Percentiles rank a stretch among this genome's conserved stretches.
Conservation (phyloP, 192 early-diverging fungal species). For the Jimgerdemannia lactiflua region DNA sequence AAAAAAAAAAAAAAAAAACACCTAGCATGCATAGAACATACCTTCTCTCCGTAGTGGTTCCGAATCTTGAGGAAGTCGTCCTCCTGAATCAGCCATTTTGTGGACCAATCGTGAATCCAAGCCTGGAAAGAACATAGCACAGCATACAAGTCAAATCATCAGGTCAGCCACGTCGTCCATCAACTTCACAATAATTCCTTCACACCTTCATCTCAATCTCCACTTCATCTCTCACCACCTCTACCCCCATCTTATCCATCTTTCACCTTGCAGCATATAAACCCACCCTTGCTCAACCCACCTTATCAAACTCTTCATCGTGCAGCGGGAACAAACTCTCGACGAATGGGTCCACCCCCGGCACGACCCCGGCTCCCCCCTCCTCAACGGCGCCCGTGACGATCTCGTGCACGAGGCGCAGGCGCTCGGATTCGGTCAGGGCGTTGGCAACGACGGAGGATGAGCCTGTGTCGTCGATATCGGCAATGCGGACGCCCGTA, state of each 20-base stretch:
- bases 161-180: no score
- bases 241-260: no score
- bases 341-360: slow-evolving; percentile 46
- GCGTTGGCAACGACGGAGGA: slow-evolving; percentile 19
- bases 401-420: slow-evolving; percentile 60
- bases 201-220: no score
- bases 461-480: slow-evolving; percentile 19
- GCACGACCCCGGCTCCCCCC: slow-evolving; percentile 63
- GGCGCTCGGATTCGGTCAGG: slow-evolving; percentile 48
- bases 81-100: slow-evolving; percentile 73
- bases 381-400: slow-evolving; percentile 52
- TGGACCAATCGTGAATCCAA: slow-evolving; percentile 82
- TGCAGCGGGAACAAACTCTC: slow-evolving; percentile 79
- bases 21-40: neutral
- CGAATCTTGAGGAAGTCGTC: slow-evolving; percentile 73
- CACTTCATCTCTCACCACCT: no score
- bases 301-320: slow-evolving; percentile 73
- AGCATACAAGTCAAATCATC: no score
- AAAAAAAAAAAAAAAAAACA: neutral
- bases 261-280: neutral
- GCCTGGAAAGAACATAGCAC: slow-evolving; percentile 23
- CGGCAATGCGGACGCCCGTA: slow-evolving; percentile 54
- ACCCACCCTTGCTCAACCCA: slow-evolving; percentile 12
- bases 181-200: no score
- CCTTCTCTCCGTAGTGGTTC: slow-evolving; percentile 85